These are phyloP conservation scores for Hibiscus mutabilis DNA, from an alignment of 345 rosid species.

Conservation along the genomic window DNA sequence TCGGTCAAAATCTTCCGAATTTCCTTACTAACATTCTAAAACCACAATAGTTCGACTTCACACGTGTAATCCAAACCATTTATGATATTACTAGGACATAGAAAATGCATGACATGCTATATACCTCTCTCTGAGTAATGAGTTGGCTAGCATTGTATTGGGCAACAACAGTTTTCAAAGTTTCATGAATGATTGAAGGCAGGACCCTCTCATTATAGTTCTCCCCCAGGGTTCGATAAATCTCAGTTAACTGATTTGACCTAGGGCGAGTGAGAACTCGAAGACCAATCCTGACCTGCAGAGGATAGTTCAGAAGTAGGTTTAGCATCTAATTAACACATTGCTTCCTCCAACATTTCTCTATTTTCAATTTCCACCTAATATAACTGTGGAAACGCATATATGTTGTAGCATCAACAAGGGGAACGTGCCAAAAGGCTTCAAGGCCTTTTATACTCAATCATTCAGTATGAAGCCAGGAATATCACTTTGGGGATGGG, in stretches of 20 bases:
- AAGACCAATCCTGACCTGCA: slow-evolving; percentile 85
- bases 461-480: too few relatives aligned
- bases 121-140: slow-evolving; percentile 89
- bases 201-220: slow-evolving; percentile 81
- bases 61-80: not conserved
- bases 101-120: not conserved
- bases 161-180: slow-evolving; percentile 87
- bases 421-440: too few relatives aligned
- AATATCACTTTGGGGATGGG: too few relatives aligned
- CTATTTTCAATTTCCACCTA: not conserved
- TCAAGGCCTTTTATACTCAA: too few relatives aligned
- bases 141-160: slow-evolving; percentile 97
- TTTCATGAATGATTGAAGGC: slow-evolving; percentile 90
- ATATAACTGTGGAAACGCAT: not conserved
- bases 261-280: slow-evolving; percentile 90
- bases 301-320: not conserved
- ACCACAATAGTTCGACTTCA: not conserved
- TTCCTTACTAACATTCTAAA: slow-evolving; percentile 75
- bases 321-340: not conserved
- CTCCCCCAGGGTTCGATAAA: slow-evolving; percentile 84
- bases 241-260: slow-evolving; percentile 58
- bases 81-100: not conserved
- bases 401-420: not conserved
- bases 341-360: not conserved
- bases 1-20: slow-evolving; percentile 81